phyloP scores from a whole-genome alignment of 192 early-diverging fungal genomes.

The Coemansia sp. region DNA sequence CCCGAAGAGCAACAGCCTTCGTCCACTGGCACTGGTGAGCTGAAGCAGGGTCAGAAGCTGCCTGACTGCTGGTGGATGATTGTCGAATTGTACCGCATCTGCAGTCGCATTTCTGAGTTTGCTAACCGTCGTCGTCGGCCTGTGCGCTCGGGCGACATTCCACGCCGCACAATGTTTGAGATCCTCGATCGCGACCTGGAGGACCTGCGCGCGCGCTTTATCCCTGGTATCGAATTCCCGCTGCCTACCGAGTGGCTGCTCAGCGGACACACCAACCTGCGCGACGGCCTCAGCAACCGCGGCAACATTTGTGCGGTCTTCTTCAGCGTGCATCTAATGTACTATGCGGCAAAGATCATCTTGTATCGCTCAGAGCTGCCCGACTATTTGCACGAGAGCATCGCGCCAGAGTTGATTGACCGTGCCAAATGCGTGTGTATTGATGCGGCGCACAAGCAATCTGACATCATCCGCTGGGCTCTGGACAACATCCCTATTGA shows the following conservation, averaged over 20 bases:
- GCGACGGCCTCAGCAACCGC: conserved; percentile 9
- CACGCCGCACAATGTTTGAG: conserved; percentile 44
- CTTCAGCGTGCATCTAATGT: conserved; percentile 46
- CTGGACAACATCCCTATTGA: conserved; percentile 42
- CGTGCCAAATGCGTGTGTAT: conserved; percentile 44
- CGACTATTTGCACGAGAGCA: conserved; percentile 38
- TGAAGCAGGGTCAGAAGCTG: conserved; percentile 1
- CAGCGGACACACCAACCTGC: conserved; percentile 15
- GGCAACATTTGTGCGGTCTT: conserved; percentile 23
- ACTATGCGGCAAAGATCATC: conserved; percentile 48
- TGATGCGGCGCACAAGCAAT: conserved; percentile 44
- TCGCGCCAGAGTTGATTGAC: conserved; percentile 20
- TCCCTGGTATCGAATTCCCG: conserved; percentile 42
- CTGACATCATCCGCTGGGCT: conserved; percentile 47
- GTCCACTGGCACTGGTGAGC: conserved; percentile 1
- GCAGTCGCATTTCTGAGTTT: conserved; percentile 45
- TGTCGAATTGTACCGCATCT: conserved; percentile 40
- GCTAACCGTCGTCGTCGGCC: conserved; percentile 42
- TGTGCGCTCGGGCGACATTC: conserved; percentile 31
- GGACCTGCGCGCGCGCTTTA: conserved; percentile 27
- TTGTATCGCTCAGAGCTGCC: conserved; percentile 51
- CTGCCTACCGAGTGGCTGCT: conserved; percentile 31
- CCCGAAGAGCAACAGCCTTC: no score
- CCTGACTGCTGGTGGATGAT: conserved; percentile 47
- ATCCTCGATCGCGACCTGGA: conserved; percentile 43